Percentiles rank a stretch among this genome's conserved stretches.
Evolutionary conservation across 257 asterid genomes (phyloP).

Genomic region (Gentiana dahurica): DNA sequence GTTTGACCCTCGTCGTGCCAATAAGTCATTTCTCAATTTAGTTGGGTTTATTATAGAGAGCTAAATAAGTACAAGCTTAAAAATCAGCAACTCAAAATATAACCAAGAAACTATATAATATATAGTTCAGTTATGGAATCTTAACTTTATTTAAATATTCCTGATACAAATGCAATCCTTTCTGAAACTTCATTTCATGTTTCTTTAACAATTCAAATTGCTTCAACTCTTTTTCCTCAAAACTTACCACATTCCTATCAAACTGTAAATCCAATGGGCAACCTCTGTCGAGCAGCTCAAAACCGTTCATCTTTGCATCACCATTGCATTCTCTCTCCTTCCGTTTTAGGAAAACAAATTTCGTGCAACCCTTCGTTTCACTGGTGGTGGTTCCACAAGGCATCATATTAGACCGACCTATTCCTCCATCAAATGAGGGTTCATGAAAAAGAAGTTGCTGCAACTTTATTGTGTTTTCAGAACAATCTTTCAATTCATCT

Average conservation of each 20-base stretch:
- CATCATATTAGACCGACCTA: conserved; percentile 6
- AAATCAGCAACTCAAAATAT: too few species aligned
- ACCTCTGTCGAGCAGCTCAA: conserved; percentile 41
- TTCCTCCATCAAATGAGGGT: conserved; percentile 26
- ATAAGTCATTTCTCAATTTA: too few species aligned
- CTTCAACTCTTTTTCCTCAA: conserved; percentile 39
- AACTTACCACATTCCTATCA: conserved; percentile 10
- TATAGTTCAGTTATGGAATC: background rate
- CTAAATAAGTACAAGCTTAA: too few species aligned
- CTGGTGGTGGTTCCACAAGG: conserved; percentile 8
- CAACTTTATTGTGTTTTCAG: conserved; percentile 6
- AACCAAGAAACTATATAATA: too few species aligned
- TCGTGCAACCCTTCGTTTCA: conserved; percentile 20
- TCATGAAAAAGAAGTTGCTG: conserved; percentile 27
- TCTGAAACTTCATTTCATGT: conserved; percentile 36
- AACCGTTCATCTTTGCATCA: conserved; percentile 24
- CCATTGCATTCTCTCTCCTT: conserved; percentile 19
- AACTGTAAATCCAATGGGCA: conserved; percentile 53
- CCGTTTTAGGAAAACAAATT: conserved; percentile 34
- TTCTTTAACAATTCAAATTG: conserved; percentile 29
- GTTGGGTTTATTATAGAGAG: too few species aligned
- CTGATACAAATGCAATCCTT: conserved; percentile 33
- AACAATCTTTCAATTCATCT: conserved; percentile 17
- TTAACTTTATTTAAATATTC: conserved; percentile 19
- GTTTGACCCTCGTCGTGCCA: too few species aligned